Percentiles rank a stretch among this genome's conserved stretches.
These are phyloP conservation scores for Cadophora sp. DNA, from an alignment of 2,329 filamentous ascomycete genomes.

Conservation along the genomic window DNA sequence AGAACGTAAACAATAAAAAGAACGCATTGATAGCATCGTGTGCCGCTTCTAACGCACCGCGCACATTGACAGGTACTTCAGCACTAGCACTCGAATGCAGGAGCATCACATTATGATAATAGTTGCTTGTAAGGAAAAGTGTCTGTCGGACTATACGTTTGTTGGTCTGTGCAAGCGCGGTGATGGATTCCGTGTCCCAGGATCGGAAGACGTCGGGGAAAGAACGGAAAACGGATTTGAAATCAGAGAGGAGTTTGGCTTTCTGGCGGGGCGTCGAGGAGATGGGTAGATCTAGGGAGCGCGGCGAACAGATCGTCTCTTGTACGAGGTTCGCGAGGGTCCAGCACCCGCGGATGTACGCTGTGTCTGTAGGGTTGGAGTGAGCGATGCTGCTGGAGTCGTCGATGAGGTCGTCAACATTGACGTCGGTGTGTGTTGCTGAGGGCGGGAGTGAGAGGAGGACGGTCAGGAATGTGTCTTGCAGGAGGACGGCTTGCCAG, in stretches of 20 bases:
- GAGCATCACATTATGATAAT: slow-evolving; percentile 83
- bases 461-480: slow-evolving; percentile 83
- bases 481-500: slow-evolving; percentile 81
- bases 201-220: slow-evolving; percentile 75
- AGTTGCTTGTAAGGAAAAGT: slow-evolving; percentile 80
- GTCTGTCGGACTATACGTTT: slow-evolving; percentile 76
- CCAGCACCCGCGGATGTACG: slow-evolving; percentile 75
- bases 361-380: slow-evolving; percentile 69
- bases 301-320: slow-evolving; percentile 76
- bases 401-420: slow-evolving; percentile 74
- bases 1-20: slow-evolving; percentile 73
- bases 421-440: slow-evolving; percentile 80
- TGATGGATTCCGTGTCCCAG: slow-evolving; percentile 67
- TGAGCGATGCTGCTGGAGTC: slow-evolving; percentile 63
- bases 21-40: slow-evolving; percentile 78
- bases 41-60: slow-evolving; percentile 75
- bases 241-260: slow-evolving; percentile 71
- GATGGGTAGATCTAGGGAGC: slow-evolving; percentile 76
- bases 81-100: slow-evolving; percentile 74
- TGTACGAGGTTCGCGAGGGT: slow-evolving; percentile 80
- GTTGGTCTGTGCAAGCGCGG: slow-evolving; percentile 60
- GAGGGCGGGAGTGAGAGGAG: slow-evolving; percentile 79
- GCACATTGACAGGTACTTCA: slow-evolving; percentile 67
- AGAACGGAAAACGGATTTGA: slow-evolving; percentile 73
- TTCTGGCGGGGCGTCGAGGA: slow-evolving; percentile 73